These are phyloP conservation scores for Rubroshorea leprosula DNA, from an alignment of 345 rosid species.

Conservation along the genomic window DNA sequence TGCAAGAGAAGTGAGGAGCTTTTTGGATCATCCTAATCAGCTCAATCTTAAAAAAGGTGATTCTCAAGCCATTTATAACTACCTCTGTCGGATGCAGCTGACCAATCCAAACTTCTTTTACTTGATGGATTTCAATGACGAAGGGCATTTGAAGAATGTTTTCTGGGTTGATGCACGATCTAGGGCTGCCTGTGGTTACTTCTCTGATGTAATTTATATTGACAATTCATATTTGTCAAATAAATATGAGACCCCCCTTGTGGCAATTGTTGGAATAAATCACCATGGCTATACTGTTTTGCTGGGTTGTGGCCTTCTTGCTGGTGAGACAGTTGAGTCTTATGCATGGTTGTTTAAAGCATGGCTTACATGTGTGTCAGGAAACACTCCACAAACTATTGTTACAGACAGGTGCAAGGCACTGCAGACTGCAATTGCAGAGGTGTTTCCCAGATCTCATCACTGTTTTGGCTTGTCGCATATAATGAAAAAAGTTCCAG, in stretches of 20 bases:
- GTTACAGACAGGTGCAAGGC: slow-evolving; percentile 55
- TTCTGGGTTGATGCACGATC: slow-evolving; percentile 64
- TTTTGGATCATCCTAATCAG: slow-evolving; percentile 23
- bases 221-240: slow-evolving; percentile 49
- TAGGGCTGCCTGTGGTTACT: slow-evolving; percentile 52
- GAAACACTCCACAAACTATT: slow-evolving; percentile 52
- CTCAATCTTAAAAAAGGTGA: slow-evolving; percentile 58
- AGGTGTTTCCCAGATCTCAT: slow-evolving; percentile 54
- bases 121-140: slow-evolving; percentile 68
- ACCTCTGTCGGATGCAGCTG: slow-evolving; percentile 61
- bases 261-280: slow-evolving; percentile 56
- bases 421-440: slow-evolving; percentile 44
- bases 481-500: slow-evolving; percentile 46
- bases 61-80: slow-evolving; percentile 45
- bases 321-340: slow-evolving; percentile 52
- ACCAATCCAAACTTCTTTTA: slow-evolving; percentile 60
- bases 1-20: slow-evolving; percentile 30
- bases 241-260: slow-evolving; percentile 56
- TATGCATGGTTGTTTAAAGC: slow-evolving; percentile 60
- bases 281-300: slow-evolving; percentile 57
- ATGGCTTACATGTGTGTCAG: slow-evolving; percentile 49
- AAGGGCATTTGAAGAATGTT: slow-evolving; percentile 54
- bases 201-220: slow-evolving; percentile 45
- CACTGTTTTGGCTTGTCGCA: slow-evolving; percentile 44
- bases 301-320: slow-evolving; percentile 66